Evolutionary conservation across 768 basidiomycete species (phyloP), one percentile per base, ranked within the genome.

Genomic region (Pleurotus platypus): DNA sequence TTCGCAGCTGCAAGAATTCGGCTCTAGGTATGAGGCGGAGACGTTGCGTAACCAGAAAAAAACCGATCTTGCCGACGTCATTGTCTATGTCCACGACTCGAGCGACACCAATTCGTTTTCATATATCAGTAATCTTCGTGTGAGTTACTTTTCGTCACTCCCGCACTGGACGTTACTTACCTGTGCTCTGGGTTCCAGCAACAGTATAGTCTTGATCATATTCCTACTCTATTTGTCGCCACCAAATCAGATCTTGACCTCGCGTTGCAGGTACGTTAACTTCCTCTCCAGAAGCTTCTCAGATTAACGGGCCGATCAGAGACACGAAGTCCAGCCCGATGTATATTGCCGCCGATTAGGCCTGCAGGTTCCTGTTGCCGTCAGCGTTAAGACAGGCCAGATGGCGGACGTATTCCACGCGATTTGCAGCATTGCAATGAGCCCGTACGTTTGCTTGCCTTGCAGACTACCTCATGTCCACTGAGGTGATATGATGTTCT

Each of bases 21-120:
- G 96, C 13, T 94, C 92, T 40, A 90, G 89, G 69, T 97, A 96
- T 64, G 96, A 99, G 72, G 81, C 90, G 0, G 96, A 98, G 70
- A 87, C 84, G 8, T 74, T 98, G 57, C 83, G 94, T 59, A 93
- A 89, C 69, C 79, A 86, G 39, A 96, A 93, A 76, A 97, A 94
- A 75, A 86, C 87, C 30, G 95, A 97, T 68, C 73, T 91, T 46
- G 92, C 92, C 16, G 96, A 99, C 71, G 92, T 98, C 42, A 90
- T 98, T 59, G 82, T 95, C 61, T 98, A 96, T 68, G 94, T 98
- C 30, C 87, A 98, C 66, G 96, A 99, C 72, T 98, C 95, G 47
- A 94, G 92, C 67, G 96, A 99, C 69, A 98, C 96, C 40, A 98
- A 99, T 73, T 97, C 94, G 8, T 99, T 99, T 70, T 95, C 93